Evolutionary conservation across 1,284 basidiomycete genomes (phyloP).

Genomic region (Sanguinoderma infundibulare): DNA sequence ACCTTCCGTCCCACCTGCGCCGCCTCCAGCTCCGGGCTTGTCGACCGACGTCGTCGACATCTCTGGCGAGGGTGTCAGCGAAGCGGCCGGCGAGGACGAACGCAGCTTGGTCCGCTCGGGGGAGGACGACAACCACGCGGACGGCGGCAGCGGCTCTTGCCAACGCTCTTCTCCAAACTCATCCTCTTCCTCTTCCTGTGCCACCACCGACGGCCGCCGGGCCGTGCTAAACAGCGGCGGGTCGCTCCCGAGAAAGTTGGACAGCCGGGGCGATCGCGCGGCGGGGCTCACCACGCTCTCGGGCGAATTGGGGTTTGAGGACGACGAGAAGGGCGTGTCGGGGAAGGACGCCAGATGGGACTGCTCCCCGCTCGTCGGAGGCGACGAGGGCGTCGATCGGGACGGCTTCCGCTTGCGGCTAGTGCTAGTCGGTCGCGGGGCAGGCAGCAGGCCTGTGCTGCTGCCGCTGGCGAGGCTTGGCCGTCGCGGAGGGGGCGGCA

Average conservation of each 20-base stretch:
- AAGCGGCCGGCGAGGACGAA: too few relatives aligned
- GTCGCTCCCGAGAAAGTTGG: constrained; percentile 25
- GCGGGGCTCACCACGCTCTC: constrained; percentile 44
- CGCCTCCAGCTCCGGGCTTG: too few relatives aligned
- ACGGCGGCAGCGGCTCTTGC: background rate
- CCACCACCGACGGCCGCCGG: constrained; percentile 12
- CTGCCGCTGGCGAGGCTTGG: background rate
- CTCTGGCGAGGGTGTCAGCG: too few relatives aligned
- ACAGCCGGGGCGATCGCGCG: constrained; percentile 37
- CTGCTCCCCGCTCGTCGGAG: constrained; percentile 14
- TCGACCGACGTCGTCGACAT: too few relatives aligned
- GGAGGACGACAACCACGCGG: constrained; percentile 19
- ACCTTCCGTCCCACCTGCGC: too few relatives aligned
- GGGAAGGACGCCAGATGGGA: constrained; percentile 15
- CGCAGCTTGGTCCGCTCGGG: constrained; percentile 9
- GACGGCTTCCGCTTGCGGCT: constrained; percentile 16
- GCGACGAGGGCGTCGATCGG: constrained; percentile 15
- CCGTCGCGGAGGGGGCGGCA: constrained; percentile 20
- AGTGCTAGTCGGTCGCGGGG: constrained; percentile 28
- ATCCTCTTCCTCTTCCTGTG: constrained; percentile 3
- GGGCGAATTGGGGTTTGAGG: constrained; percentile 16
- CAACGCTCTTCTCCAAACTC: background rate
- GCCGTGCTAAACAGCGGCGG: constrained; percentile 8
- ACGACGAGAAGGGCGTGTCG: constrained; percentile 23
- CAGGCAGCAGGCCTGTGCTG: constrained; percentile 22